phyloP scores from a whole-genome alignment of 345 rosid genomes.

The Physaria fendleri region DNA sequence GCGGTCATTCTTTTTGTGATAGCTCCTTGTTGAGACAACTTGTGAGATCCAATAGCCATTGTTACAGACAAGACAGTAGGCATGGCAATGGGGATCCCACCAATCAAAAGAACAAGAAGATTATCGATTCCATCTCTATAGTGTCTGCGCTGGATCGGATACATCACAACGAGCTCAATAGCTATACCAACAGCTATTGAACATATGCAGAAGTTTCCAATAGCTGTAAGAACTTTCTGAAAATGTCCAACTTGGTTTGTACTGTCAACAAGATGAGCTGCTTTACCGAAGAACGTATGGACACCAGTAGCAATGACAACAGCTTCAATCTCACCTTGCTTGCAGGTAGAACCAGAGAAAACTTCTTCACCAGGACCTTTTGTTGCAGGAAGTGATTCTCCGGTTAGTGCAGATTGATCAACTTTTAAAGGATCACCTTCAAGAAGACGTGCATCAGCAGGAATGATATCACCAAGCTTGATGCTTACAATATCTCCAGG shows the following conservation, averaged over 20 bases:
- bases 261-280: slow-evolving; percentile 85
- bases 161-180: slow-evolving; percentile 75
- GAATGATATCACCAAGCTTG: slow-evolving; percentile 79
- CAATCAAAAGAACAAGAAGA: slow-evolving; percentile 77
- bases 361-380: slow-evolving; percentile 62
- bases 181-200: slow-evolving; percentile 62
- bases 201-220: slow-evolving; percentile 84
- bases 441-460: slow-evolving; percentile 90
- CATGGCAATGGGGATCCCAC: slow-evolving; percentile 93
- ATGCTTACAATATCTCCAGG: slow-evolving; percentile 83
- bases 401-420: slow-evolving; percentile 89
- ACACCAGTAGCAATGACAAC: slow-evolving; percentile 86
- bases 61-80: slow-evolving; percentile 69
- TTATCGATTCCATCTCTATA: slow-evolving; percentile 79
- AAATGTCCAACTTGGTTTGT: slow-evolving; percentile 87
- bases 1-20: slow-evolving; percentile 93
- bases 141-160: slow-evolving; percentile 58
- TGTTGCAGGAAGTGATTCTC: slow-evolving; percentile 82
- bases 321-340: slow-evolving; percentile 87
- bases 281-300: slow-evolving; percentile 84
- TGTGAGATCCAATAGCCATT: slow-evolving; percentile 88
- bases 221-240: slow-evolving; percentile 72
- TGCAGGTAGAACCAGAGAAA: slow-evolving; percentile 82
- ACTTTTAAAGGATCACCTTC: slow-evolving; percentile 79
- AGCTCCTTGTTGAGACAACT: slow-evolving; percentile 71